phyloP scores from a whole-genome alignment of 345 rosid species.

The Microthlaspi erraticum region DNA sequence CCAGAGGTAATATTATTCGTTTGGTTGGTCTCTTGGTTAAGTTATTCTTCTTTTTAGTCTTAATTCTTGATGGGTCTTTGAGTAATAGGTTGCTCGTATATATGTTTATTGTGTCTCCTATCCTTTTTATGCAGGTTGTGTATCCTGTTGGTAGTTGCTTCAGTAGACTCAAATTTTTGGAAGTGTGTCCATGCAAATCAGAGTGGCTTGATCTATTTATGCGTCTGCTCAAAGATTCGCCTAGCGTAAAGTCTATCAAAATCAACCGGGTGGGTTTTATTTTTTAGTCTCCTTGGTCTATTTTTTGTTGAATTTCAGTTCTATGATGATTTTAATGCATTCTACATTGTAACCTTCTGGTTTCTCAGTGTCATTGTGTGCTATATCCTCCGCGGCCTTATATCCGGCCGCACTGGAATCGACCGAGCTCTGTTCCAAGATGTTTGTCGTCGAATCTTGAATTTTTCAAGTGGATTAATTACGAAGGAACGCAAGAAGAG shows the following conservation, averaged over 20 bases:
- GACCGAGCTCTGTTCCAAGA: slow-evolving; percentile 25
- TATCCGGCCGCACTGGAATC: slow-evolving; percentile 9
- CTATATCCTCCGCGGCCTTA: background rate
- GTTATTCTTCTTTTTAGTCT: background rate
- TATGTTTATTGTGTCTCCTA: background rate
- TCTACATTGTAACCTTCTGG: background rate
- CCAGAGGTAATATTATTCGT: slow-evolving; percentile 9
- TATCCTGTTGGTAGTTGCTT: slow-evolving; percentile 26
- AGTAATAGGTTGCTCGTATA: background rate
- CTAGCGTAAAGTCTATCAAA: slow-evolving; percentile 31
- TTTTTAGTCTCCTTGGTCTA: background rate
- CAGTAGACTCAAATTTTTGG: slow-evolving; percentile 24
- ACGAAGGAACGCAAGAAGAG: slow-evolving; percentile 31
- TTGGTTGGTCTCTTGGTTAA: background rate
- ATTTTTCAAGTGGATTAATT: slow-evolving; percentile 10
- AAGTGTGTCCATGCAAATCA: slow-evolving; percentile 34
- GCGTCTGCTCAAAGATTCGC: slow-evolving; percentile 28
- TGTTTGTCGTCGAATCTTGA: slow-evolving; percentile 32
- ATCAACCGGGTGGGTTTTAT: slow-evolving; percentile 17
- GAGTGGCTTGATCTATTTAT: slow-evolving; percentile 28
- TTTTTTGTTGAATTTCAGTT: background rate
- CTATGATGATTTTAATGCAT: background rate
- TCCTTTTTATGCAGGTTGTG: slow-evolving; percentile 20
- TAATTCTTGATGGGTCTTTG: background rate
- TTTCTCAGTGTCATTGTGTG: slow-evolving; percentile 23